Conservation (phyloP, 2,329 filamentous ascomycete species). For the Fusarium austroafricanum region DNA sequence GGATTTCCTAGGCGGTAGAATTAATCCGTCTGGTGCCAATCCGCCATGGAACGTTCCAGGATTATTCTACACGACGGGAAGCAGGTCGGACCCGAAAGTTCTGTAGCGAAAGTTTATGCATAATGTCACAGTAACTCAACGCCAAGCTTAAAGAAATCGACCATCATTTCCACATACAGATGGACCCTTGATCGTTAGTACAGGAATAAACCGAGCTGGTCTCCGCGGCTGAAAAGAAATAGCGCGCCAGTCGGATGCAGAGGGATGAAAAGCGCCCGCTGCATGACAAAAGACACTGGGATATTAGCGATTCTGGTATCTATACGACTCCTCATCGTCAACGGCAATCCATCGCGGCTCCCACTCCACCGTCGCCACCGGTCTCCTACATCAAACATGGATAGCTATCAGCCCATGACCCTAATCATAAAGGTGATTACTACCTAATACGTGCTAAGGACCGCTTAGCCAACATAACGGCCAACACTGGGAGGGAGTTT, state of each 20-base stretch:
- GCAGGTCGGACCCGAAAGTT: background rate
- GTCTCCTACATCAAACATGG: constrained; percentile 17
- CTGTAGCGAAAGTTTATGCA: background rate
- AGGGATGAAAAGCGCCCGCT: background rate
- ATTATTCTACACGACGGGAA: background rate
- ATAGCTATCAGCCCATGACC: constrained; percentile 13
- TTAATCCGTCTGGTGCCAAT: no score
- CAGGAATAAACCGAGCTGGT: background rate
- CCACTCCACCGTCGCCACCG: constrained; percentile 12
- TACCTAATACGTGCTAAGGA: constrained; percentile 27
- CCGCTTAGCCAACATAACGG: background rate
- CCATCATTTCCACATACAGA: constrained; percentile 7
- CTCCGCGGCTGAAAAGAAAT: background rate
- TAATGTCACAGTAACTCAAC: background rate
- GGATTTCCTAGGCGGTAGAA: no score
- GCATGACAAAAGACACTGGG: background rate
- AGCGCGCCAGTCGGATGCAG: constrained; percentile 14
- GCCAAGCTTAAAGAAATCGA: constrained; percentile 6
- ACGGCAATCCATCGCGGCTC: background rate
- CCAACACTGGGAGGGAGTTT: constrained; percentile 4
- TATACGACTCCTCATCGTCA: background rate
- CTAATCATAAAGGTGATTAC: constrained; percentile 23
- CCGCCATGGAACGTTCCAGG: no score
- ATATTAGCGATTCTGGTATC: background rate
- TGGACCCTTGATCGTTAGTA: constrained; percentile 4